phyloP scores from a whole-genome alignment of 2,329 filamentous ascomycete genomes.

The Colletotrichum theobromicola region DNA sequence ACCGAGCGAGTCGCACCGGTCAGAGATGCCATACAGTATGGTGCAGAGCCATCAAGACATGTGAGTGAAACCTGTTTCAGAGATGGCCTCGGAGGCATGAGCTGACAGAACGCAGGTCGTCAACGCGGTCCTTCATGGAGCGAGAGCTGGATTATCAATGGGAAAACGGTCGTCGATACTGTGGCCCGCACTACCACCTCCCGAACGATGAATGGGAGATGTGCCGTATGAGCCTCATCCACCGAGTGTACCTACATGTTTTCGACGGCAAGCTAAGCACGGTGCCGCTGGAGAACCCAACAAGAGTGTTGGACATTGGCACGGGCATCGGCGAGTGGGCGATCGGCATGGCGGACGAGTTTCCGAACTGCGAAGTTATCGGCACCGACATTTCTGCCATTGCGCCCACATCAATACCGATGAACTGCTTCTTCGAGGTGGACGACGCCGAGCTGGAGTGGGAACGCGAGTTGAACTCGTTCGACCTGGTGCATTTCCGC shows the following conservation, averaged over 20 bases:
- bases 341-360: constrained; percentile 58
- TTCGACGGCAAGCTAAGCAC: constrained; percentile 50
- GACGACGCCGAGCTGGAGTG: constrained; percentile 65
- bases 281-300: constrained; percentile 43
- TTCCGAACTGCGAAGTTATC: constrained; percentile 59
- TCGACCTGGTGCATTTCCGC: constrained; percentile 63
- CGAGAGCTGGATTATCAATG: constrained; percentile 60
- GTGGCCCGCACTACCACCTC: constrained; percentile 64
- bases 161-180: constrained; percentile 68
- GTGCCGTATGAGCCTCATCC: constrained; percentile 64
- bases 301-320: constrained; percentile 60
- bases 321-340: constrained; percentile 62
- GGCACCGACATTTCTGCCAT: constrained; percentile 66
- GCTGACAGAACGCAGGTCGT: constrained; percentile 35
- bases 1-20: constrained; percentile 36
- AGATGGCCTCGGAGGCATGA: constrained; percentile 14
- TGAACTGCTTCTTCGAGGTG: constrained; percentile 65
- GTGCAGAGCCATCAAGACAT: constrained; percentile 39
- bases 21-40: constrained; percentile 36
- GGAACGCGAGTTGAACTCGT: constrained; percentile 55
- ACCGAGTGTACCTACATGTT: constrained; percentile 65
- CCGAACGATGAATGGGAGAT: constrained; percentile 72
- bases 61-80: constrained; percentile 37
- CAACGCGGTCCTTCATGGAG: constrained; percentile 55
- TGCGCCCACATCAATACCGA: constrained; percentile 60